A percentile compares a stretch with the other conserved stretches of the same genome.
Conservation (phyloP, 106 monocot genomes). For the Dendrobium nobile region DNA sequence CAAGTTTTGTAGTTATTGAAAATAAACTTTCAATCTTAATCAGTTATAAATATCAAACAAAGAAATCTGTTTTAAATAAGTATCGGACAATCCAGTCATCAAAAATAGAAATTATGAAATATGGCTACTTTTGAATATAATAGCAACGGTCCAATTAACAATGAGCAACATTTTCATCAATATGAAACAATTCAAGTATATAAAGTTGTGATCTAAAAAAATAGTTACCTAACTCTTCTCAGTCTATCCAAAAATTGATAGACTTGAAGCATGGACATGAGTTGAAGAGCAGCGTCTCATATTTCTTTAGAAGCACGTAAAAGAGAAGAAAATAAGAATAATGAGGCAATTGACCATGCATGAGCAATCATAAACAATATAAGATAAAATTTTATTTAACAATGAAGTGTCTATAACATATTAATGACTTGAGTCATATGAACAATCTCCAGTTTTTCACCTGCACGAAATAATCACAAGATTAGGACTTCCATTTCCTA, state of each 20-base stretch:
- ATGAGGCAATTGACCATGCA: not conserved
- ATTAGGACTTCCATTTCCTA: not conserved
- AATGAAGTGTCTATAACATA: not conserved
- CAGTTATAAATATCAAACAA: not conserved
- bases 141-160: not conserved
- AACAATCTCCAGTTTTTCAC: not conserved
- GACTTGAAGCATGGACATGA: constrained; percentile 1
- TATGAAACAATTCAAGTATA: not conserved
- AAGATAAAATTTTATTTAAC: not conserved
- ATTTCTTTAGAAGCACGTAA: not conserved
- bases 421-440: no score
- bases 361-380: not conserved
- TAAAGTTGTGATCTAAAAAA: not conserved
- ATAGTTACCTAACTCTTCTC: constrained; percentile 2
- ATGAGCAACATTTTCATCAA: not conserved
- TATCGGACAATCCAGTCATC: no score
- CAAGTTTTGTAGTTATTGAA: not conserved
- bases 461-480: not conserved
- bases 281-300: not conserved
- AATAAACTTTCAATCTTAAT: not conserved
- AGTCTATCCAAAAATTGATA: constrained; percentile 4
- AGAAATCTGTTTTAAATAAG: no score
- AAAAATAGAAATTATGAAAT: no score
- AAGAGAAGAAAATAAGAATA: not conserved
- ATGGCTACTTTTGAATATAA: no score